Conservation (phyloP, 106 monocot genomes). For the Triglochin maritima region DNA sequence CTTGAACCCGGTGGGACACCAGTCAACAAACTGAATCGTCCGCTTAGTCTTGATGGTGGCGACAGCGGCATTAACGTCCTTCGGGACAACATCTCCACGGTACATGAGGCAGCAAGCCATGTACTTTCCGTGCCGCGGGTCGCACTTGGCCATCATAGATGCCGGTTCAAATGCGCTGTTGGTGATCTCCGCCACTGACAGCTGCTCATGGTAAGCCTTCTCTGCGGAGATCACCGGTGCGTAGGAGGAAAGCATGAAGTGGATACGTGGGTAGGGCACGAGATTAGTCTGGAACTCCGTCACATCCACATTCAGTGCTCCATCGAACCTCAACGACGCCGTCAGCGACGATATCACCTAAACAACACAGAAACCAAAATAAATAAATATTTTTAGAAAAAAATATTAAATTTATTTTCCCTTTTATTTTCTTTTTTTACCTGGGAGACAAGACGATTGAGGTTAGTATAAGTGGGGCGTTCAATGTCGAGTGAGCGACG, state of each 20-base stretch:
- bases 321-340: slow-evolving; percentile 15
- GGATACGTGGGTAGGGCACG: slow-evolving; percentile 15
- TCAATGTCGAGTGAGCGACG: slow-evolving; percentile 20
- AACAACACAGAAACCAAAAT: not conserved
- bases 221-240: slow-evolving; percentile 15
- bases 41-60: slow-evolving; percentile 57
- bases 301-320: slow-evolving; percentile 16
- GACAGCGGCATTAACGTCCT: slow-evolving; percentile 49
- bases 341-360: slow-evolving; percentile 19
- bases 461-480: slow-evolving; percentile 27
- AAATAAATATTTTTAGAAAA: too few relatives aligned
- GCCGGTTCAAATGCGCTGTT: slow-evolving; percentile 18
- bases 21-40: slow-evolving; percentile 59
- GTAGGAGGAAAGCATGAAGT: slow-evolving; percentile 19
- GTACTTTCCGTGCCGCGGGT: slow-evolving; percentile 15
- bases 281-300: slow-evolving; percentile 20
- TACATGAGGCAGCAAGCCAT: slow-evolving; percentile 35
- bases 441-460: slow-evolving; percentile 25
- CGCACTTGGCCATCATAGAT: slow-evolving; percentile 21
- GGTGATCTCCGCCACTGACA: slow-evolving; percentile 17
- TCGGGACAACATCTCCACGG: slow-evolving; percentile 50
- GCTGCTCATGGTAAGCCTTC: slow-evolving; percentile 22
- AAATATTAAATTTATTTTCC: too few relatives aligned
- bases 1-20: slow-evolving; percentile 78
- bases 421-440: too few relatives aligned